A percentile compares a stretch with the other conserved stretches of the same genome.
These are phyloP conservation scores for Rhodotorula toruloides DNA, from an alignment of 768 basidiomycete genomes.

Conservation along the genomic window DNA sequence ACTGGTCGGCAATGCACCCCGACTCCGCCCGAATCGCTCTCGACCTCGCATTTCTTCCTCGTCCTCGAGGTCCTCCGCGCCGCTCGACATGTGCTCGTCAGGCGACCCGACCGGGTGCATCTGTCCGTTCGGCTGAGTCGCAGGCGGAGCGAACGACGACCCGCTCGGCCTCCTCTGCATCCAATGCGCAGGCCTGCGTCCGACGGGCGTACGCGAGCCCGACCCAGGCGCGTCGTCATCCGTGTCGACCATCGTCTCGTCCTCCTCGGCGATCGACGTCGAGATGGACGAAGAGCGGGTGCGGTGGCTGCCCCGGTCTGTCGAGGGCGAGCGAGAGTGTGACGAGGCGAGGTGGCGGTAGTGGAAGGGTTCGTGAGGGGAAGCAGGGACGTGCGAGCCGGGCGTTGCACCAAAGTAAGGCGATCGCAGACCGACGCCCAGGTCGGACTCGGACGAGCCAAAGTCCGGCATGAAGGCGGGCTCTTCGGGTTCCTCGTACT, in stretches of 20 bases:
- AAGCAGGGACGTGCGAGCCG: not conserved
- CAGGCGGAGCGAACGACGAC: not conserved
- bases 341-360: slow-evolving; percentile 30
- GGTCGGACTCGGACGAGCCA: slow-evolving; percentile 13
- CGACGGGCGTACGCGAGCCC: slow-evolving; percentile 22
- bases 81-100: slow-evolving; percentile 3
- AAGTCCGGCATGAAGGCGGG: slow-evolving; percentile 22
- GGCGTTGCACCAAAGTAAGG: not conserved
- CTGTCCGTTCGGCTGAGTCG: not conserved
- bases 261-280: slow-evolving; percentile 30
- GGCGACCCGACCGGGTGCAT: not conserved
- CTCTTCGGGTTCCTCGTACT: slow-evolving; percentile 35
- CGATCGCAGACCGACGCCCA: not conserved
- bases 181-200: not conserved
- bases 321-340: slow-evolving; percentile 25
- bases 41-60: slow-evolving; percentile 27
- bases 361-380: slow-evolving; percentile 27
- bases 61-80: not conserved
- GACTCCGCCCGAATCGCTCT: slow-evolving; percentile 7
- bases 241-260: slow-evolving; percentile 18
- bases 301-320: slow-evolving; percentile 3
- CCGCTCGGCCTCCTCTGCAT: slow-evolving; percentile 4
- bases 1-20: slow-evolving; percentile 3
- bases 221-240: slow-evolving; percentile 14
- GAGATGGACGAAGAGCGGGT: slow-evolving; percentile 9